Conservation (phyloP, 179 eudicot species). For the Beta macrorhiza region DNA sequence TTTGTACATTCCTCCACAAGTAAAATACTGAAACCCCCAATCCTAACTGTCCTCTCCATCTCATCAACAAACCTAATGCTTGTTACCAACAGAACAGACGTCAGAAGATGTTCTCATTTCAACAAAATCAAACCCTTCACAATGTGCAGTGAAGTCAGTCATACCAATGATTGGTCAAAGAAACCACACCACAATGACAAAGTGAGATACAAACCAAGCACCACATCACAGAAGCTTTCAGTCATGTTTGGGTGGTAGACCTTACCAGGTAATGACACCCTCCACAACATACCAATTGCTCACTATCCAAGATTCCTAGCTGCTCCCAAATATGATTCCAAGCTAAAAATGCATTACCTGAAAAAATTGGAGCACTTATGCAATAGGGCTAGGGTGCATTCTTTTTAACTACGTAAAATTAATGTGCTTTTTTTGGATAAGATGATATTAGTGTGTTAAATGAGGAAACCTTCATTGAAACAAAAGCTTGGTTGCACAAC, state of each 20-base stretch:
- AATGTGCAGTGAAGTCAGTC: not conserved
- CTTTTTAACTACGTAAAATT: not conserved
- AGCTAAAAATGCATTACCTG: not conserved
- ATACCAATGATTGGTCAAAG: not conserved
- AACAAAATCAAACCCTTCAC: not conserved
- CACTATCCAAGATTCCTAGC: not conserved
- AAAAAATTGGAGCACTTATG: not conserved
- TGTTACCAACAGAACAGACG: not conserved
- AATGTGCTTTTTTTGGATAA: not conserved
- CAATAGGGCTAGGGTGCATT: not conserved
- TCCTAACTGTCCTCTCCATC: conserved; percentile 70
- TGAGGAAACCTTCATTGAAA: not conserved
- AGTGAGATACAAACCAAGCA: not conserved
- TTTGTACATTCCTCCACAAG: conserved; percentile 61
- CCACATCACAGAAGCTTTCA: not conserved
- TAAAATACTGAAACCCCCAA: conserved; percentile 66
- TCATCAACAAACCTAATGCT: conserved; percentile 48
- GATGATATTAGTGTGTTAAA: too few species aligned
- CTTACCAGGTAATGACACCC: not conserved
- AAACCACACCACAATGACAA: not conserved
- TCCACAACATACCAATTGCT: not conserved
- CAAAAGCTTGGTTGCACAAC: not conserved
- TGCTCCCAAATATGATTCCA: too few species aligned
- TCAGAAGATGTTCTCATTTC: not conserved
- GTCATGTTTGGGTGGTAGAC: not conserved